Percentiles rank a stretch among this genome's conserved stretches.
Conservation (phyloP, 495 filamentous ascomycete species). For the Tuber indicum region DNA sequence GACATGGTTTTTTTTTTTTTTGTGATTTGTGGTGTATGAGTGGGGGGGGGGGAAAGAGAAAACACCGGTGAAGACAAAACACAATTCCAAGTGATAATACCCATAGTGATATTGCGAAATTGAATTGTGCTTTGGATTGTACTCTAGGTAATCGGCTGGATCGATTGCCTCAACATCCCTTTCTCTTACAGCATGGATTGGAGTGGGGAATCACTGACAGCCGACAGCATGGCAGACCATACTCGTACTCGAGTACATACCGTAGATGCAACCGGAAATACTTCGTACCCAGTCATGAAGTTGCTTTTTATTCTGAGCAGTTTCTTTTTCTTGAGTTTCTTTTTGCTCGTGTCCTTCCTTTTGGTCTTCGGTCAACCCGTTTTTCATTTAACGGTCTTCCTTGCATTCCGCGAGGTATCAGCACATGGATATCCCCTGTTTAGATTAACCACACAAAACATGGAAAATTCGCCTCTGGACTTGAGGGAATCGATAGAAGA, state of each 20-base stretch:
- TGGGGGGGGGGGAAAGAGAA: not conserved
- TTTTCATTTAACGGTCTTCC: constrained; percentile 4
- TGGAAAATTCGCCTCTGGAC: not conserved
- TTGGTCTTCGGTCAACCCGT: not conserved
- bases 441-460: not conserved
- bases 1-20: not conserved
- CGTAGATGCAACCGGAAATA: not conserved
- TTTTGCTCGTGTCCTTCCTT: not conserved
- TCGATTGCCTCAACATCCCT: not conserved
- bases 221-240: not conserved
- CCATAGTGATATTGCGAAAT: not conserved
- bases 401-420: not conserved
- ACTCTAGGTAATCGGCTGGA: not conserved
- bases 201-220: constrained; percentile 3
- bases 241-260: not conserved
- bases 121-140: not conserved
- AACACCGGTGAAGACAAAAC: not conserved
- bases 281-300: not conserved
- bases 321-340: not conserved
- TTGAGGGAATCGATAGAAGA: not conserved
- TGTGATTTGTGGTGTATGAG: not conserved
- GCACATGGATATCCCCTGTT: not conserved
- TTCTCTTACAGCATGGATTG: not conserved
- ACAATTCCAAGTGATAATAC: not conserved
- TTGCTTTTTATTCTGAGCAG: not conserved